Conservation (phyloP, 1,284 basidiomycete species). For the Boletus mariae region DNA sequence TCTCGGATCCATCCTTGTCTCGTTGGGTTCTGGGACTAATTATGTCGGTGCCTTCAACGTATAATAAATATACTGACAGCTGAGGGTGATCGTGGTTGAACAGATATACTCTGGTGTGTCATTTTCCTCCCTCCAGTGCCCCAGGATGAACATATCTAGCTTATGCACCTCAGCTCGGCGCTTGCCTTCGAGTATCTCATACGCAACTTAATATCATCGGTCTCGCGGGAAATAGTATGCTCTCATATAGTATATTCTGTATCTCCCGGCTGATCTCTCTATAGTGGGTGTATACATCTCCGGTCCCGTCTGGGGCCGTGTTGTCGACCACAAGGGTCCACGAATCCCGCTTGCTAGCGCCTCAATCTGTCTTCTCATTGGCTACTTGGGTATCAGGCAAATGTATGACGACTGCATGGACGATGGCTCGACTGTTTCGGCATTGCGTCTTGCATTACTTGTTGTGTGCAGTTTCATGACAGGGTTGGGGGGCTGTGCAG, state of each 20-base stretch:
- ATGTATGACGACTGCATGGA: conserved; percentile 54
- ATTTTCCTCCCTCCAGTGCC: not conserved
- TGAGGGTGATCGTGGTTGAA: not conserved
- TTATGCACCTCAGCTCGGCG: conserved; percentile 76
- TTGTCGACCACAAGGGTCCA: conserved; percentile 65
- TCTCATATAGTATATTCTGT: conserved; percentile 5
- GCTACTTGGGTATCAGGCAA: conserved; percentile 63
- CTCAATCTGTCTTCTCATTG: conserved; percentile 51
- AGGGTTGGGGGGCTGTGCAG: conserved; percentile 60
- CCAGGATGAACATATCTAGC: conserved; percentile 39
- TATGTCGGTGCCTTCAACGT: conserved; percentile 47
- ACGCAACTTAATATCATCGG: conserved; percentile 76
- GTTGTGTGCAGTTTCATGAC: conserved; percentile 53
- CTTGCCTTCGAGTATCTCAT: conserved; percentile 65
- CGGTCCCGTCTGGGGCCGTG: conserved; percentile 66
- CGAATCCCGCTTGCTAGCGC: conserved; percentile 46
- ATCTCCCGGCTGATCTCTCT: conserved; percentile 3
- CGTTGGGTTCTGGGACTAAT: conserved; percentile 65
- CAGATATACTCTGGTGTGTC: conserved; percentile 32
- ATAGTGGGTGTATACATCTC: conserved; percentile 58
- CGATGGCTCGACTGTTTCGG: conserved; percentile 16
- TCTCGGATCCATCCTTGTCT: conserved; percentile 51
- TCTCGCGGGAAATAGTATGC: conserved; percentile 59
- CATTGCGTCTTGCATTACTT: conserved; percentile 38
- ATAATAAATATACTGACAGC: not conserved